phyloP scores from a whole-genome alignment of 805 yeast species.

The Metschnikowia kofuensis region DNA sequence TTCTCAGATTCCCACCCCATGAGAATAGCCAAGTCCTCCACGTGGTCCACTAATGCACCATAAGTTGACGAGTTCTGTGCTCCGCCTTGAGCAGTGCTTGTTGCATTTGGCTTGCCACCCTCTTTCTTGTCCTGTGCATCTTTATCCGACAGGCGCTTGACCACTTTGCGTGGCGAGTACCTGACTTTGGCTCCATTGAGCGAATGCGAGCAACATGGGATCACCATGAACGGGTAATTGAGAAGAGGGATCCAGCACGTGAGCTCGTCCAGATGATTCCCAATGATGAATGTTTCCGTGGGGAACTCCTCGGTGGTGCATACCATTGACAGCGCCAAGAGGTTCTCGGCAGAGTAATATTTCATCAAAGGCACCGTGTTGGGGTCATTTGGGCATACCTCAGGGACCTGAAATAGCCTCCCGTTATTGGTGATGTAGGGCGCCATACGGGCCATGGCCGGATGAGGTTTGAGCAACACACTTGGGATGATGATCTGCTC shows the following conservation, averaged over 20 bases:
- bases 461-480: constrained; percentile 66
- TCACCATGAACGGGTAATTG: constrained; percentile 83
- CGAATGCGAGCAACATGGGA: constrained; percentile 93
- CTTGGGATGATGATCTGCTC: constrained; percentile 87
- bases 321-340: constrained; percentile 49
- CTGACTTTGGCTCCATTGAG: constrained; percentile 73
- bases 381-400: constrained; percentile 20
- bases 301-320: constrained; percentile 66
- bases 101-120: neutral
- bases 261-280: constrained; percentile 92
- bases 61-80: constrained; percentile 55
- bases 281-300: constrained; percentile 74
- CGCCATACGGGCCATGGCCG: constrained; percentile 49
- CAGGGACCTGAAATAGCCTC: constrained; percentile 53
- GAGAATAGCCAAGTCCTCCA: constrained; percentile 58
- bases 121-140: neutral
- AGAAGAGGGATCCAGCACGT: constrained; percentile 94
- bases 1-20: constrained; percentile 84
- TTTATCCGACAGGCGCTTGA: constrained; percentile 1
- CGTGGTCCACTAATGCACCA: constrained; percentile 84
- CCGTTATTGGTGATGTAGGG: constrained; percentile 63
- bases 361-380: constrained; percentile 44
- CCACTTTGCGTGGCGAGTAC: constrained; percentile 46
- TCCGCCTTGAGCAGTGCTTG: neutral
- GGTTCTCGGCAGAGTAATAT: constrained; percentile 51